Evolutionary conservation across 75 land plant genomes (phyloP), one percentile per base, ranked within the genome.

Genomic region (Azolla pinnata): DNA sequence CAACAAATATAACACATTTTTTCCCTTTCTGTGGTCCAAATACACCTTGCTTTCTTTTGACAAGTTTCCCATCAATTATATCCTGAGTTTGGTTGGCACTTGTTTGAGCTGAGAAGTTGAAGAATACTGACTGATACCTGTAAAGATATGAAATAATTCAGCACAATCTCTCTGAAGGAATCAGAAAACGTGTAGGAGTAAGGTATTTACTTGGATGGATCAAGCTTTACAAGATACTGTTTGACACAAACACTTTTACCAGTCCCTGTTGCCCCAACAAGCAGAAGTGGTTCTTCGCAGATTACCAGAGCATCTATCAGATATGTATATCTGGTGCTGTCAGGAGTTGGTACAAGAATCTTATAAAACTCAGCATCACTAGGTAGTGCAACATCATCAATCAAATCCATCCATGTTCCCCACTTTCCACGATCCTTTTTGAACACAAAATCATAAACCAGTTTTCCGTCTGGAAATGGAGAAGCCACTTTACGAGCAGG

Each of bases 51-150:
- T 51, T 67, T 24, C 70, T 59, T 25, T 67, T 67, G 0, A 67
- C 25, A 4, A 67, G 64, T 48, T 67, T 67, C 54, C 62, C 61
- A 46, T 67, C 70, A 49, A 67, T 67, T 5, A 67, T 67, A 48
- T 67, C 70, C 33, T 67, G 70, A 3, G 70, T 67, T 48, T 67
- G 70, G 55, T 60, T 67, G 17, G 70, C 64, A 50, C 70, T 67
- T 23, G 75, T 72, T 34, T 72, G 75, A 2, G 75, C 75, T 0
- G 75, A 72, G 55, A 72, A 72, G 8, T 71, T 71, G 57, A 71
- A 71, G 33, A 71, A 71, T 26, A 71, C 53, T 0, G 74, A 71
- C 59, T 71, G 74, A 35, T 56, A 71, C 32, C 74, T 71, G 33
- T 25, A 52, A 0, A 29, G 5, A 24, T 29, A 29, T 4, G 5